Evolutionary conservation across 805 yeast genomes (phyloP).

Genomic region (Starmerella scarabaei): DNA sequence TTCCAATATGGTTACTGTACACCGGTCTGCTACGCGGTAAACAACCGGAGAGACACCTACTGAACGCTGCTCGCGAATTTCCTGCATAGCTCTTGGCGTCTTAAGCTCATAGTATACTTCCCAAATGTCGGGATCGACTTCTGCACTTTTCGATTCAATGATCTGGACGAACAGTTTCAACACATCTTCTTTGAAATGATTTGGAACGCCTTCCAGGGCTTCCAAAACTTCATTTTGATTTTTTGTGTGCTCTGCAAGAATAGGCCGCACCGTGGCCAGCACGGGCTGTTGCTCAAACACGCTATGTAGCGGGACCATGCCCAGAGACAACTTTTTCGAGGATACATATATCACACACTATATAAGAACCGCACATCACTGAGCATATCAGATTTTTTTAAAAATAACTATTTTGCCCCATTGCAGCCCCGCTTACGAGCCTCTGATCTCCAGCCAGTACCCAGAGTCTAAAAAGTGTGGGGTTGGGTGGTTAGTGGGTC

Average conservation of each 20-base stretch:
- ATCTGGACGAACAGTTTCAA: slow-evolving; percentile 2
- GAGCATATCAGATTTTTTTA: no score
- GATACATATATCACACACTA: no score
- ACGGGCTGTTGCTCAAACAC: slow-evolving; percentile 14
- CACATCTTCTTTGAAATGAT: slow-evolving; percentile 4
- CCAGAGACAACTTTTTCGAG: no score
- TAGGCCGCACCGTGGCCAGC: slow-evolving; percentile 6
- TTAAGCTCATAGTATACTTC: slow-evolving; percentile 12
- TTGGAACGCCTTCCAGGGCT: slow-evolving; percentile 2
- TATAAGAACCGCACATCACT: no score
- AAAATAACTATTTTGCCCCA: no score
- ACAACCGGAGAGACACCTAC: neutral
- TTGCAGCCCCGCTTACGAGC: no score
- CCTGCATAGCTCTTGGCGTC: neutral
- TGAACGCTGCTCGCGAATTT: neutral
- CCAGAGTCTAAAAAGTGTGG: no score
- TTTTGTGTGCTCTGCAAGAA: neutral
- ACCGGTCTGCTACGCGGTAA: neutral
- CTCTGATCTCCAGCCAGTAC: no score
- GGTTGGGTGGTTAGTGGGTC: no score
- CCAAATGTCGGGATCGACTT: slow-evolving; percentile 15
- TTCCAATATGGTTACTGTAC: slow-evolving; percentile 7
- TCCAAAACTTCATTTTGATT: slow-evolving; percentile 3
- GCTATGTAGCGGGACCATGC: neutral
- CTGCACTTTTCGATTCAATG: slow-evolving; percentile 3